Percentiles rank a stretch among this genome's conserved stretches.
Conservation (phyloP, 148 eudicot species). For the Vaccinium vitisidaea region DNA sequence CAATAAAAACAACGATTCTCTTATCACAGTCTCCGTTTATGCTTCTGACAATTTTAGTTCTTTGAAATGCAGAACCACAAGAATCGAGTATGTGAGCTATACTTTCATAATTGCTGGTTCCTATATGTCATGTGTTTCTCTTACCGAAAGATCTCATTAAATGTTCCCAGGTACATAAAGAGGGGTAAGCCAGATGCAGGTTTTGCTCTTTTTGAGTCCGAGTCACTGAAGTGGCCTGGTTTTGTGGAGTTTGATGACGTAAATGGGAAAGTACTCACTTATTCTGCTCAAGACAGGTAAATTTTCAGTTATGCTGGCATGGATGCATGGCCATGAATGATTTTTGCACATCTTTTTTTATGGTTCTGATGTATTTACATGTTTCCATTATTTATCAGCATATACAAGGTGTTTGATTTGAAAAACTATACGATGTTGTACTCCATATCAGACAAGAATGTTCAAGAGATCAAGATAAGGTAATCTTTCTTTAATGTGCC, state of each 20-base stretch:
- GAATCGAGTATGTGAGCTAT: conserved; percentile 69
- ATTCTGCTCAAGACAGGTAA: conserved; percentile 86
- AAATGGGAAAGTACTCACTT: conserved; percentile 86
- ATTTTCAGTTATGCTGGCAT: neutral
- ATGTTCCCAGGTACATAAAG: conserved; percentile 62
- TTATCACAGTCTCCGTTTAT: conserved; percentile 95
- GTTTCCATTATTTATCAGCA: conserved; percentile 34
- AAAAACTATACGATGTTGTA: conserved; percentile 92
- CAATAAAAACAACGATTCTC: conserved; percentile 94
- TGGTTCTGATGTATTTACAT: neutral
- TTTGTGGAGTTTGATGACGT: conserved; percentile 99
- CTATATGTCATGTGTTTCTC: neutral
- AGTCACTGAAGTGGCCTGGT: conserved; percentile 98
- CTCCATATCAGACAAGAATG: conserved; percentile 90
- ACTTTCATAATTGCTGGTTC: neutral
- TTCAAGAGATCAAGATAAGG: conserved; percentile 97
- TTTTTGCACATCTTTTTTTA: neutral
- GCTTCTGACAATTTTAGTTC: conserved; percentile 94
- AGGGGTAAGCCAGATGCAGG: conserved; percentile 98
- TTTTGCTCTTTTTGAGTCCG: conserved; percentile 91
- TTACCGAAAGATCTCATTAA: neutral
- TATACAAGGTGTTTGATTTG: conserved; percentile 88
- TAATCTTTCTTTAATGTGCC: conserved; percentile 12
- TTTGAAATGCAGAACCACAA: conserved; percentile 92
- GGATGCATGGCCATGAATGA: neutral